phyloP scores from a whole-genome alignment of 2,329 filamentous ascomycete genomes.

The Cercospora berteroae region DNA sequence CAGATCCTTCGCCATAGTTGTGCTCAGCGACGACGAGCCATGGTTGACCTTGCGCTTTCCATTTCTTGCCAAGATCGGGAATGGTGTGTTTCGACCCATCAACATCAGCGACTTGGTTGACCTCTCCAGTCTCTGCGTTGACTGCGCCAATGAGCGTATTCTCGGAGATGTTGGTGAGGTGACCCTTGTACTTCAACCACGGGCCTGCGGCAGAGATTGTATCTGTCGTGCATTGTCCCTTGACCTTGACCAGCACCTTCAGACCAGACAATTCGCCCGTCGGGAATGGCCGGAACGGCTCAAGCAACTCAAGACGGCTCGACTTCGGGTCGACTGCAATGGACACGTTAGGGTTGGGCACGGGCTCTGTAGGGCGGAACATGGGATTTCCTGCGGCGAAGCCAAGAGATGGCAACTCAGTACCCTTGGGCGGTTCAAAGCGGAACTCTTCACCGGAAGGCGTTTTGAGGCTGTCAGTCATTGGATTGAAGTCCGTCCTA shows the following conservation, averaged over 20 bases:
- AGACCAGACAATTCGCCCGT: constrained; percentile 67
- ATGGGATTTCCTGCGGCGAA: constrained; percentile 76
- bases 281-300: constrained; percentile 87
- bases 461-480: constrained; percentile 80
- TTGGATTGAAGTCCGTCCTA: constrained; percentile 90
- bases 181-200: constrained; percentile 99
- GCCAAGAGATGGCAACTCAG: constrained; percentile 63
- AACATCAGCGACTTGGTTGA: constrained; percentile 86
- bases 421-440: constrained; percentile 71
- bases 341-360: constrained; percentile 66
- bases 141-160: constrained; percentile 96
- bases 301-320: constrained; percentile 82
- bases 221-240: constrained; percentile 97
- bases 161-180: constrained; percentile 93
- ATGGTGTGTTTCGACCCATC: constrained; percentile 69
- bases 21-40: constrained; percentile 97
- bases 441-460: constrained; percentile 76
- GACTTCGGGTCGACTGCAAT: constrained; percentile 85
- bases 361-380: constrained; percentile 70
- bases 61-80: constrained; percentile 79
- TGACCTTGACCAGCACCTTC: constrained; percentile 89
- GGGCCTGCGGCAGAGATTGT: constrained; percentile 96
- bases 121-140: constrained; percentile 88
- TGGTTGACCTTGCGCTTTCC: constrained; percentile 70
- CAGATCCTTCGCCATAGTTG: constrained; percentile 92